phyloP scores from a whole-genome alignment of 805 yeast species.

The Maudiozyma barnettii region DNA sequence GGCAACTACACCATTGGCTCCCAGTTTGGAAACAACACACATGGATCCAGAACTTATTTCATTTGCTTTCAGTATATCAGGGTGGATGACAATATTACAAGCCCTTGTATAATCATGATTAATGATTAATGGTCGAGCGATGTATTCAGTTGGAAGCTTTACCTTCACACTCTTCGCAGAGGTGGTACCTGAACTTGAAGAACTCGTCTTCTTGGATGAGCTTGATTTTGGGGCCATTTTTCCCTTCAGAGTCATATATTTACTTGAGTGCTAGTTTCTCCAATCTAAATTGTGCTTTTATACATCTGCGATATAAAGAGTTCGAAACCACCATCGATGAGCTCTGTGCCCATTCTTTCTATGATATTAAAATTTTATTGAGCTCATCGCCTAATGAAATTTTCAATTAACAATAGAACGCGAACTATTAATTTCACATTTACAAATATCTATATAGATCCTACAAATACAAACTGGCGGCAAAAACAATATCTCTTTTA shows the following conservation, averaged over 20 bases:
- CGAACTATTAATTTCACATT: neutral
- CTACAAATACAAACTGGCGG: constrained; percentile 83
- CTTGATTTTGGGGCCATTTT: constrained; percentile 25
- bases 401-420: neutral
- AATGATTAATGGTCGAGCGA: constrained; percentile 30
- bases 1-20: constrained; percentile 40
- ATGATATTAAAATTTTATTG: neutral
- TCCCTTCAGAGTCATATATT: neutral
- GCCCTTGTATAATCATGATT: constrained; percentile 24
- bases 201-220: constrained; percentile 20
- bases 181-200: constrained; percentile 13
- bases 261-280: neutral
- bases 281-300: neutral
- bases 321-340: neutral
- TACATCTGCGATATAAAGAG: neutral
- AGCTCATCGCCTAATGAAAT: constrained; percentile 1
- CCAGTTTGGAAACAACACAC: constrained; percentile 37
- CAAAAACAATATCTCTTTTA: constrained; percentile 93
- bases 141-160: constrained; percentile 32
- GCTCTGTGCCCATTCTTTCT: neutral
- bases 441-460: neutral
- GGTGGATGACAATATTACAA: constrained; percentile 34
- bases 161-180: constrained; percentile 20
- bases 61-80: constrained; percentile 37
- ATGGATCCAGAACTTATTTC: constrained; percentile 40